Percentiles rank a stretch among this genome's conserved stretches.
Evolutionary conservation across 2,329 filamentous ascomycete species (phyloP).

Genomic region (Microthyrium microscopicum): DNA sequence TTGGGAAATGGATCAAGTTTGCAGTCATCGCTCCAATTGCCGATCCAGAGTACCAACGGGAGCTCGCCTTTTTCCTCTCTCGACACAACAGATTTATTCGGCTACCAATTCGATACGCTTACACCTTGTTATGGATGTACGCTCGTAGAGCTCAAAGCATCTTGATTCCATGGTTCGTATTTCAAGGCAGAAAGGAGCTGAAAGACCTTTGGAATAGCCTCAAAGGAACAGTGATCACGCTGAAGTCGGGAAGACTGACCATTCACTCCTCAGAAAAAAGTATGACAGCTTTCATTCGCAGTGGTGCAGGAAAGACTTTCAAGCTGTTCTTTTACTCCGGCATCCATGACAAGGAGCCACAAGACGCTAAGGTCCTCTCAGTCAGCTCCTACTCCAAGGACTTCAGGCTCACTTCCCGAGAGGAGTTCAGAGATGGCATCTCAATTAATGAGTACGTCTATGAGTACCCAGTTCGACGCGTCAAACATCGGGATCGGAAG

Average conservation of each 20-base stretch:
- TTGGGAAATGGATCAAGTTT: conserved; percentile 31
- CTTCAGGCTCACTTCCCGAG: conserved; percentile 27
- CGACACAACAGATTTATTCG: conserved; percentile 19
- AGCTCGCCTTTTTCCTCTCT: conserved; percentile 29
- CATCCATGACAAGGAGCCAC: conserved; percentile 27
- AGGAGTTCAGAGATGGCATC: conserved; percentile 28
- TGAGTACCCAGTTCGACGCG: conserved; percentile 22
- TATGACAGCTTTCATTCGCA: conserved; percentile 33
- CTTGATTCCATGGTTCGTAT: conserved; percentile 29
- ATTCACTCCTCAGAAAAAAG: conserved; percentile 31
- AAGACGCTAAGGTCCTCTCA: conserved; percentile 23
- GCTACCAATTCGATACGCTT: conserved; percentile 21
- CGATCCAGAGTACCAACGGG: conserved; percentile 34
- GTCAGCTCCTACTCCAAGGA: conserved; percentile 32
- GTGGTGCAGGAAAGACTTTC: conserved; percentile 19
- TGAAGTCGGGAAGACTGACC: conserved; percentile 30
- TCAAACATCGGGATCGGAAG: conserved; percentile 16
- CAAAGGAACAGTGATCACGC: conserved; percentile 30
- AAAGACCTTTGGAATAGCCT: conserved; percentile 30
- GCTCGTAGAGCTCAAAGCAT: conserved; percentile 27
- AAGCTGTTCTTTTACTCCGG: conserved; percentile 21
- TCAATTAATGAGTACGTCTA: conserved; percentile 33
- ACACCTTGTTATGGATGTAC: conserved; percentile 34
- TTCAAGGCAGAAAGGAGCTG: conserved; percentile 32
- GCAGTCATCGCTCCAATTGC: conserved; percentile 33